Evolutionary conservation across 2,329 filamentous ascomycete genomes (phyloP).

Genomic region (Rutstroemia sydowiana): DNA sequence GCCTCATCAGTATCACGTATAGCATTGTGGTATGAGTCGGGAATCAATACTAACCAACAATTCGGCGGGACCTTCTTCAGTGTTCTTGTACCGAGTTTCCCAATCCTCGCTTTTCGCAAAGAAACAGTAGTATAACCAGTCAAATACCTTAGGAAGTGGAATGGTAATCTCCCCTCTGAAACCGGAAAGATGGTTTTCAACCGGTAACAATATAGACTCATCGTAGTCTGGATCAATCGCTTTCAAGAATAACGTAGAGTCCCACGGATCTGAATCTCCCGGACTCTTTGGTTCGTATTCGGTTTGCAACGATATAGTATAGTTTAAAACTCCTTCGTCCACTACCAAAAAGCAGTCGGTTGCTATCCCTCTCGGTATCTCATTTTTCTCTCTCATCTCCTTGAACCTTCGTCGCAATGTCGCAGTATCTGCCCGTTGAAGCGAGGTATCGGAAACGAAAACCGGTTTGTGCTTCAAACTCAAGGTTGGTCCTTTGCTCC

Average conservation of each 20-base stretch:
- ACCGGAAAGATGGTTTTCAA: background rate
- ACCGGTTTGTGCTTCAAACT: background rate
- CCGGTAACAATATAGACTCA: background rate
- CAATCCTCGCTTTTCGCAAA: slow-evolving; percentile 6
- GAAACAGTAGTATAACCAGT: slow-evolving; percentile 6
- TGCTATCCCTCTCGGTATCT: background rate
- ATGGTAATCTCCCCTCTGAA: slow-evolving; percentile 4
- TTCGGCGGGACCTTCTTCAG: background rate
- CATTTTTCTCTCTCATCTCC: background rate
- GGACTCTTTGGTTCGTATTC: background rate
- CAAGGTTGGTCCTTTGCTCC: background rate
- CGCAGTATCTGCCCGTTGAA: background rate
- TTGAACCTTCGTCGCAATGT: background rate
- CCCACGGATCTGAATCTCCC: background rate
- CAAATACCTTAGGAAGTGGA: slow-evolving; percentile 9
- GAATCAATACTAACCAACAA: background rate
- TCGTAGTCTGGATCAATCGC: background rate
- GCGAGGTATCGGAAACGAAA: background rate
- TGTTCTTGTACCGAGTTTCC: slow-evolving; percentile 4
- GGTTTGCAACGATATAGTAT: background rate
- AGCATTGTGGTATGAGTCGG: background rate
- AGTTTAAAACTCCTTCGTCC: background rate
- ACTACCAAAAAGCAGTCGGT: background rate
- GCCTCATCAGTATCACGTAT: background rate
- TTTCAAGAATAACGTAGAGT: background rate